These are phyloP conservation scores for Solanum sitiens DNA, from an alignment of 257 asterid genomes.

Conservation along the genomic window DNA sequence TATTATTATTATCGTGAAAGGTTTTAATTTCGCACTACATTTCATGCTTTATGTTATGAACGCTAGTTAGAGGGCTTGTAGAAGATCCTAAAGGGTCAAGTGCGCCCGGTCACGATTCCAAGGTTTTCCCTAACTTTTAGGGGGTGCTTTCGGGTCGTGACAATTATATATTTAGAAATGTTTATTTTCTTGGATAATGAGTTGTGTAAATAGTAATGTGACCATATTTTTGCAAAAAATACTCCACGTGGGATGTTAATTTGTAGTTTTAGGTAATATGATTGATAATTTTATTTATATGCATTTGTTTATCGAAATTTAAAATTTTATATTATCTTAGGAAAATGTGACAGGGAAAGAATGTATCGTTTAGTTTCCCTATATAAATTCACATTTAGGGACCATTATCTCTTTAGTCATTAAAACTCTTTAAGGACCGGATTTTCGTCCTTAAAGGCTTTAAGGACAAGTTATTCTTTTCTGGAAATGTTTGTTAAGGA, in stretches of 20 bases:
- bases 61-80: no score
- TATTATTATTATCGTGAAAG: no score
- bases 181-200: not conserved
- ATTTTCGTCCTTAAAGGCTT: not conserved
- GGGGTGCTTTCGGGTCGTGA: no score
- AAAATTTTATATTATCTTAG: not conserved
- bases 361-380: not conserved
- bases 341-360: not conserved
- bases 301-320: not conserved
- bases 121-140: no score
- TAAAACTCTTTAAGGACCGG: not conserved
- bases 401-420: not conserved
- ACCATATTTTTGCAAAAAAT: not conserved
- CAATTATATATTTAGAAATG: not conserved
- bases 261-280: not conserved
- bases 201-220: not conserved
- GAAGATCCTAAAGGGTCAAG: no score
- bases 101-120: no score
- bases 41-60: no score
- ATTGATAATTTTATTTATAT: not conserved
- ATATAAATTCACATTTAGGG: not conserved
- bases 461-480: not conserved
- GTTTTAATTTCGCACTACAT: no score
- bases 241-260: not conserved
- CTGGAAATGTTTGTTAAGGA: not conserved